Evolutionary conservation across 768 basidiomycete genomes (phyloP).

Genomic region (Tulasnella sp.): DNA sequence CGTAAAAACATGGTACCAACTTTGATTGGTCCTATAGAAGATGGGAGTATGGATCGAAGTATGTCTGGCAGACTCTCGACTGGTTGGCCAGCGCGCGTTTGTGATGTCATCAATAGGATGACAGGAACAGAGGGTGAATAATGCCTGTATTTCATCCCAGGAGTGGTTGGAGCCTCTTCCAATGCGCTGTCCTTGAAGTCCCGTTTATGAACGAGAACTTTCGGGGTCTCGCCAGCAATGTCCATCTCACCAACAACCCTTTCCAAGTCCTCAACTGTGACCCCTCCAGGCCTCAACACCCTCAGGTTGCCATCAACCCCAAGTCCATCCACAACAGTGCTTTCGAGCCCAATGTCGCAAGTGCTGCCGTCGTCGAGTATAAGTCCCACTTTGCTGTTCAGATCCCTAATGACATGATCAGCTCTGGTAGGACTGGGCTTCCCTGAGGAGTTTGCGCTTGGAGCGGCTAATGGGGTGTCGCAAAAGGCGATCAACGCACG

Average conservation of each 20-base stretch:
- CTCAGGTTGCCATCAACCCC: conserved; percentile 59
- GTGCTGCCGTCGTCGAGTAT: conserved; percentile 91
- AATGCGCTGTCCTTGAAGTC: conserved; percentile 60
- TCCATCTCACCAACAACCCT: conserved; percentile 23
- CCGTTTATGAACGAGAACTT: conserved; percentile 63
- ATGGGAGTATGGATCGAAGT: neutral
- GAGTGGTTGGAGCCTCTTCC: conserved; percentile 78
- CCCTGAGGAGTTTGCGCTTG: conserved; percentile 88
- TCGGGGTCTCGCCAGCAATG: conserved; percentile 12
- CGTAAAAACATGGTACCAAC: conserved; percentile 58
- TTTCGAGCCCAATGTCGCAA: conserved; percentile 85
- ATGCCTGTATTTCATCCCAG: conserved; percentile 98
- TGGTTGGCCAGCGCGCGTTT: neutral
- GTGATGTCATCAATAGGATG: conserved; percentile 47
- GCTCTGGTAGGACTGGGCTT: conserved; percentile 88
- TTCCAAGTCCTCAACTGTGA: conserved; percentile 81
- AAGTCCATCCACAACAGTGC: conserved; percentile 87
- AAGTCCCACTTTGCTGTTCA: conserved; percentile 53
- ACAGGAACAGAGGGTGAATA: conserved; percentile 89
- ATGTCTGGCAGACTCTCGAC: neutral
- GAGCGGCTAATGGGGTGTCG: conserved; percentile 74
- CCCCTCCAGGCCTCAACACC: conserved; percentile 80
- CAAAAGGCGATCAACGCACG: conserved; percentile 70
- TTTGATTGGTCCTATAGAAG: conserved; percentile 25
- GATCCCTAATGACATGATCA: conserved; percentile 68